Evolutionary conservation across 257 asterid genomes (phyloP), one percentile per base, ranked within the genome.

Genomic region (Apocynum venetum): DNA sequence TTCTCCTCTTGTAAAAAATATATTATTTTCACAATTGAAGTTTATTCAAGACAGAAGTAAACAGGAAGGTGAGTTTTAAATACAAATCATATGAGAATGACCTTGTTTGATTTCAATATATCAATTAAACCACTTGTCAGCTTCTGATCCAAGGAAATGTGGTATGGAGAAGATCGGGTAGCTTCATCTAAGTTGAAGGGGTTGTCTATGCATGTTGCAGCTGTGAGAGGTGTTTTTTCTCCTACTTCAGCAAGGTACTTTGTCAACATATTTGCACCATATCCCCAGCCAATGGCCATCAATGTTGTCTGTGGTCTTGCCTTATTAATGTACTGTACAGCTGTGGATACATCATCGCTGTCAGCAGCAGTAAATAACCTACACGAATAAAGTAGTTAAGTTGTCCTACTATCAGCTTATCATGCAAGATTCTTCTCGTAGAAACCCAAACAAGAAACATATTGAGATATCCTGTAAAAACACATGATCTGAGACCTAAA

Each of bases 291-390:
- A 82, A 93, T 86, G 35, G 89, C 90, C 99, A 93, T 84, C 79
- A 96, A 85, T 74, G 98, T 91, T 82, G 99, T 86, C 97, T 96
- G 84, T 69, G 99, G 92, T 84, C 99, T 93, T 85, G 88, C 91
- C 88, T 90, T 89, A 80, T 82, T 88, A 76, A 96, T 81, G 76
- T 78, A 90, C 73, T 89, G 91, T 75, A 93, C 84, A 82, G 90
- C 95, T 80, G 93, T 88, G 87, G 90, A 91, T 85, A 93, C 78
- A 90, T 96, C 99, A 88, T 93, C 98, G 77, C 99, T 96, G 80
- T 96, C 99, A 88, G 98, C 98, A 84, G 99, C 99, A 81, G 99
- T 86, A 91, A 96, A 96, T 83, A 96, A 89, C 98, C 99, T 96
- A 89, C 97, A 96, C 80, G 87, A 84, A 88, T 85, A 84, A 85